These are phyloP conservation scores for Xerocomus spinulosus DNA, from an alignment of 768 basidiomycete genomes.

Conservation along the genomic window DNA sequence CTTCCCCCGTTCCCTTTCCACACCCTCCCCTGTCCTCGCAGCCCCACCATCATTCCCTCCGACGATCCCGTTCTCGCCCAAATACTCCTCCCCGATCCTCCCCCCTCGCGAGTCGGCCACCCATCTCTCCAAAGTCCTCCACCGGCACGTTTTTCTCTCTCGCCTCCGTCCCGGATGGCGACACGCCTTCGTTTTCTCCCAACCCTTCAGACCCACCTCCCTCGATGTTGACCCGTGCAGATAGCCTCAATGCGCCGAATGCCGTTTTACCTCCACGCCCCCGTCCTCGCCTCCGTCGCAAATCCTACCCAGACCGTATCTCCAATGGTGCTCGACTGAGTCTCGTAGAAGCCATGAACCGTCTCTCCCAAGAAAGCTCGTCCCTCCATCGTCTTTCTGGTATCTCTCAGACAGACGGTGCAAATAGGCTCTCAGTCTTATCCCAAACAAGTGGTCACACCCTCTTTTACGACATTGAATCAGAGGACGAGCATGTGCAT, in stretches of 20 bases:
- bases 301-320: slow-evolving; percentile 24
- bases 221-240: background rate
- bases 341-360: slow-evolving; percentile 27
- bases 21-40: slow-evolving; percentile 8
- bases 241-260: background rate
- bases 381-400: background rate
- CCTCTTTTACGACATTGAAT: slow-evolving; percentile 22
- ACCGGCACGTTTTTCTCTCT: slow-evolving; percentile 24
- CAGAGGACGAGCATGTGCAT: background rate
- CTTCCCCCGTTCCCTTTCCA: background rate
- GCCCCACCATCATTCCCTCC: slow-evolving; percentile 3
- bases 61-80: slow-evolving; percentile 15
- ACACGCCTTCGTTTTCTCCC: background rate
- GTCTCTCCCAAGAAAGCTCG: slow-evolving; percentile 18
- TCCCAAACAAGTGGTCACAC: slow-evolving; percentile 27
- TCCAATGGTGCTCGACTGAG: slow-evolving; percentile 21
- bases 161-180: slow-evolving; percentile 14
- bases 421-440: slow-evolving; percentile 19
- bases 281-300: slow-evolving; percentile 10
- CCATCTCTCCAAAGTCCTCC: slow-evolving; percentile 28
- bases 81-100: slow-evolving; percentile 15
- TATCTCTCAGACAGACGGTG: slow-evolving; percentile 3
- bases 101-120: slow-evolving; percentile 5
- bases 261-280: background rate
- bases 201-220: background rate